Base-by-base conservation (phyloP, 208 protist genomes). In the Novymonas esmeraldas region DNA sequence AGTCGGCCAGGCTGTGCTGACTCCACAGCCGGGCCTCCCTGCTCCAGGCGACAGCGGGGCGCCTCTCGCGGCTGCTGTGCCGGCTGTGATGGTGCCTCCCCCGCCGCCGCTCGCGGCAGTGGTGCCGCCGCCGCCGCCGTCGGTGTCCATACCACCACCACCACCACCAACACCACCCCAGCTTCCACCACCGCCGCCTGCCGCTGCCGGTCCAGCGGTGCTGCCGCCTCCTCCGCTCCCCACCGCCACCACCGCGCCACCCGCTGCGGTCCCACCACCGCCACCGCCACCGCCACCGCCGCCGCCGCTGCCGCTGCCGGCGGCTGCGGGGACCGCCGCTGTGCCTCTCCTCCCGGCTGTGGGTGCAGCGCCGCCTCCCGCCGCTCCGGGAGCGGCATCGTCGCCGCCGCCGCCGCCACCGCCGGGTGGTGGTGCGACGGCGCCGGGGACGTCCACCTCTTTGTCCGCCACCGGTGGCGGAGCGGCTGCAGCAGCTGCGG, bases 1-100 rank as follows among this genome's bases (percentile, higher is more conserved):
- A 22, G 59, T 75, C 31, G 72, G 77, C 18, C 77, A 77, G 48
- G 39, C 72, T 6, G 48, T 46, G 4, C 61, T 56, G 9, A 1
- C 61, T 20, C 18, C 34, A 2, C 34, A 46, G 18, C 61, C 24
- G n/a, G n/a, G n/a, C n/a, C n/a, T n/a, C n/a, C n/a, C n/a, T n/a
- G n/a, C n/a, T n/a, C n/a, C n/a, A n/a, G n/a, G n/a, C n/a, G n/a
- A n/a, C n/a, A n/a, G n/a, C n/a, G n/a, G n/a, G n/a, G n/a, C 14
- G 22, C 45, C 36, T 41, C 36, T n/a, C 2, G 34, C 56, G 2
- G 42, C 39, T 6, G 56, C 41, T 14, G 28, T 20, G 22, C 18
- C 28, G 3, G 56, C 22, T 49, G 4, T 39, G 2, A 6, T 34
- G 42, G 16, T 34, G 16, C 41, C 46, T 20, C 14, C n/a, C 10